Evolutionary conservation across 164 flowering plant species (phyloP).

Genomic region (Umbilicus rupestris): DNA sequence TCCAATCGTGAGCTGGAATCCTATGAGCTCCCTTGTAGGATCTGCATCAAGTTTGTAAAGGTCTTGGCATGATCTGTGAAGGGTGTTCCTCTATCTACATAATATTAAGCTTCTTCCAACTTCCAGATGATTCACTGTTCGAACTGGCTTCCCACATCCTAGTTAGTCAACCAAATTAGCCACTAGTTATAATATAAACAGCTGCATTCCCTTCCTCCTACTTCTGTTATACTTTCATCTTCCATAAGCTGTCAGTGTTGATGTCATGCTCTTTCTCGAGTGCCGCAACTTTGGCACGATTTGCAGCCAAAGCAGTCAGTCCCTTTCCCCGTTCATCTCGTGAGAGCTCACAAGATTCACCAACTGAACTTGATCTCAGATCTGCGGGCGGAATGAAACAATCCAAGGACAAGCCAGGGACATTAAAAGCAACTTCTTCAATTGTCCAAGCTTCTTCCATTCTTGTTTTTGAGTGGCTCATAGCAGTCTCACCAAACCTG

Average conservation of each 20-base stretch:
- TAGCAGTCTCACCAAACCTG: constrained; percentile 6
- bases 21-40: neutral
- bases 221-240: constrained; percentile 41
- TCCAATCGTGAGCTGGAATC: neutral
- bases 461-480: constrained; percentile 8
- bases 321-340: constrained; percentile 40
- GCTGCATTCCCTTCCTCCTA: constrained; percentile 20
- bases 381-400: constrained; percentile 5
- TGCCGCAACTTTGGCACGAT: constrained; percentile 64
- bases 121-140: neutral
- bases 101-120: neutral
- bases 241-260: constrained; percentile 42
- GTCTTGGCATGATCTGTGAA: constrained; percentile 1
- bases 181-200: constrained; percentile 43
- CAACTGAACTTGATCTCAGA: constrained; percentile 5
- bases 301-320: constrained; percentile 28
- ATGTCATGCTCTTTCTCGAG: constrained; percentile 36
- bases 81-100: constrained; percentile 2
- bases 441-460: constrained; percentile 8
- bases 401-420: constrained; percentile 5
- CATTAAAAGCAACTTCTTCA: constrained; percentile 5
- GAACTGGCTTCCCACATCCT: neutral
- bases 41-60: neutral
- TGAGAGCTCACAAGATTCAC: neutral
- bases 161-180: constrained; percentile 1